Evolutionary conservation across 2,329 filamentous ascomycete species (phyloP), one percentile per base, ranked within the genome.

Genomic region (Paracorniculantispora psalliotae): DNA sequence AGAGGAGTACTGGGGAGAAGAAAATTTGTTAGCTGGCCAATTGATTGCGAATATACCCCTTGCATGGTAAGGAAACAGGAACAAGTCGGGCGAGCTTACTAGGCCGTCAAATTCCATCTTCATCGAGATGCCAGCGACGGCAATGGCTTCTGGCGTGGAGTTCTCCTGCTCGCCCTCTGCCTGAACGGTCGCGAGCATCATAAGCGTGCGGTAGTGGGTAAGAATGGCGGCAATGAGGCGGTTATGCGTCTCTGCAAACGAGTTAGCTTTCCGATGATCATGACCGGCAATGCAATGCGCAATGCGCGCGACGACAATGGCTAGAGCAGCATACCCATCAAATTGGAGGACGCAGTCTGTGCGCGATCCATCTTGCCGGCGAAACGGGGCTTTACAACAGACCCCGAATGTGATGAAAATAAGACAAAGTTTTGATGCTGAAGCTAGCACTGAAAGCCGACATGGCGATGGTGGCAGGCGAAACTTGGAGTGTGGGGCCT

Each of bases 91-190:
- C 9, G 28, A 23, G 59, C 67, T 28, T 60, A 77, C 75, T 17
- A 78, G 65, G 3, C 73, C 73, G 58, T 78, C 75, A 52, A 78
- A 78, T 55, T 78, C 75, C 65, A 75, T 73, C 66, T 76, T 75
- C 69, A 77, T 76, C 39, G 75, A 74, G 30, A 78, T 73, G 46
- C 75, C 73, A 4, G 72, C 70, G 30, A 77, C 75, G 52, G 75
- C 73, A 59, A 77, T 73, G 61, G 73, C 69, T 55, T 77, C 72
- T 0, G 75, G 74, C 58, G 73, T 75, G 60, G 72, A 71, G 58
- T 71, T 74, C 61, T 69, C 70, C 37, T 69, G 67, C 59, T 76
- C 75, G 50, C 68, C 72, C 25, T 75, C 71, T 19, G 73, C 74
- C 41, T 77, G 75, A 41, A 74, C 70, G 30, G 76, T 78, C 51